Base-by-base conservation (phyloP, 257 asterid species). In the Rubia yunnanensis region DNA sequence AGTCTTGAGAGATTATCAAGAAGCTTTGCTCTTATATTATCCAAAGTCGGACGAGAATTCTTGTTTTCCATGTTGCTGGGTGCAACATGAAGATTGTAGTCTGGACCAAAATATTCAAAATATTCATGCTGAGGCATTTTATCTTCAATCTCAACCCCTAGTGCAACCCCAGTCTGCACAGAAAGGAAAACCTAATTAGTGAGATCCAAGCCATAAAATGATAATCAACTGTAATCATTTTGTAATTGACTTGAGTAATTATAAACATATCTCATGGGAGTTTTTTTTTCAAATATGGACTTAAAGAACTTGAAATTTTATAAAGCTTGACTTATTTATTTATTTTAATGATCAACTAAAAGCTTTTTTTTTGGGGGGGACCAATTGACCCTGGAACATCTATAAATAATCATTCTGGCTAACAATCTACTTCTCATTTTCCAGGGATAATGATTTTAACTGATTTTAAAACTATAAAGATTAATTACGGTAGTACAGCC, bases 61-160 rank as follows among this genome's bases (percentile, higher is more conserved):
- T 80, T 83, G 73, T 83, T 83, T 73, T 78, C 88, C 88, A 83
- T 83, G 80, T 80, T 80, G 71, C 88, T 73, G 7, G 88, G 79
- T 67, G 88, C 71, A 38, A 75, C 83, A 60, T 80, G 81, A 66
- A 80, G 78, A 67, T 74, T 77, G 59, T 82, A 80, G 41, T 83
- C 83, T 49, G 88, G 88, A 48, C 85, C 85, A 67, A 83, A 83
- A 64, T 83, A 83, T 75, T 83, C 83, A 54, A 65, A 75, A 66
- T 83, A 80, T 72, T 83, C 88, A 72, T 83, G 85, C 56, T 66
- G 80, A 5, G 83, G 85, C 77, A 80, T 71, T 78, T 73, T 80
- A 68, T 78, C 83, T 7, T 78, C 83, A 66, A 80, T 74, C 73
- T 83, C 88, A 49, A 78, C 71, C 35, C 85, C 88, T 65, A 83